These are phyloP conservation scores for Pyrenochaeta sp. DNA, from an alignment of 2,329 filamentous ascomycete species.

Conservation along the genomic window DNA sequence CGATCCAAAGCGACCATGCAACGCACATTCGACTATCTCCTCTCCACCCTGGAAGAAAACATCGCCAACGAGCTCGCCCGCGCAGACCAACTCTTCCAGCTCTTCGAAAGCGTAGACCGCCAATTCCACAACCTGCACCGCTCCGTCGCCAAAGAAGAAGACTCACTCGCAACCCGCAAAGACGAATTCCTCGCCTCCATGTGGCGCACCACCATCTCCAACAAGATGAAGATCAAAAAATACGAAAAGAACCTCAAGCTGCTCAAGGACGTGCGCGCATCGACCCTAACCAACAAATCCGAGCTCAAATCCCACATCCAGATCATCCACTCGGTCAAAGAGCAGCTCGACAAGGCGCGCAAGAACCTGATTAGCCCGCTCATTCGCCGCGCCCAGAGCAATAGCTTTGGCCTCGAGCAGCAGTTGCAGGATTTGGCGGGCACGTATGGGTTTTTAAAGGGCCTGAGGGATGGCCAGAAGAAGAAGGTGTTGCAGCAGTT, in stretches of 20 bases:
- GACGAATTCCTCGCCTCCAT: slow-evolving; percentile 82
- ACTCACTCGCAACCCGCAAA: slow-evolving; percentile 80
- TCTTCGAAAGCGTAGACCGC: slow-evolving; percentile 91
- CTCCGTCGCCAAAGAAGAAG: slow-evolving; percentile 82
- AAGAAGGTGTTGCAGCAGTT: slow-evolving; percentile 81
- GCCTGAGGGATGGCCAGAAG: slow-evolving; percentile 80
- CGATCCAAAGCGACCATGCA: slow-evolving; percentile 81
- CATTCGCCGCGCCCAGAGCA: slow-evolving; percentile 72
- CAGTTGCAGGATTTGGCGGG: slow-evolving; percentile 85
- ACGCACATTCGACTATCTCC: slow-evolving; percentile 86
- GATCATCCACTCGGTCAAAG: slow-evolving; percentile 81
- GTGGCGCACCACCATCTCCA: slow-evolving; percentile 86
- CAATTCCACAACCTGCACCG: slow-evolving; percentile 90
- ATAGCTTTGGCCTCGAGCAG: slow-evolving; percentile 78
- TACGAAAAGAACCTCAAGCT: slow-evolving; percentile 89
- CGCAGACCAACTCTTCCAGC: slow-evolving; percentile 78
- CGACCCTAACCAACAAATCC: slow-evolving; percentile 86
- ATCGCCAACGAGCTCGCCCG: slow-evolving; percentile 85
- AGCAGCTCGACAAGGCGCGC: slow-evolving; percentile 83
- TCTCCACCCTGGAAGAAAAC: slow-evolving; percentile 85
- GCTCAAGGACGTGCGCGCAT: slow-evolving; percentile 78
- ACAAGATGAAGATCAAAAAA: slow-evolving; percentile 78
- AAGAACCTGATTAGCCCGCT: slow-evolving; percentile 85
- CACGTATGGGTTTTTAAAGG: slow-evolving; percentile 78
- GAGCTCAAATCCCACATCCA: slow-evolving; percentile 87